Evolutionary conservation across 1,139 yeast species (phyloP).

Genomic region (Casaregolazyma suthepensis): DNA sequence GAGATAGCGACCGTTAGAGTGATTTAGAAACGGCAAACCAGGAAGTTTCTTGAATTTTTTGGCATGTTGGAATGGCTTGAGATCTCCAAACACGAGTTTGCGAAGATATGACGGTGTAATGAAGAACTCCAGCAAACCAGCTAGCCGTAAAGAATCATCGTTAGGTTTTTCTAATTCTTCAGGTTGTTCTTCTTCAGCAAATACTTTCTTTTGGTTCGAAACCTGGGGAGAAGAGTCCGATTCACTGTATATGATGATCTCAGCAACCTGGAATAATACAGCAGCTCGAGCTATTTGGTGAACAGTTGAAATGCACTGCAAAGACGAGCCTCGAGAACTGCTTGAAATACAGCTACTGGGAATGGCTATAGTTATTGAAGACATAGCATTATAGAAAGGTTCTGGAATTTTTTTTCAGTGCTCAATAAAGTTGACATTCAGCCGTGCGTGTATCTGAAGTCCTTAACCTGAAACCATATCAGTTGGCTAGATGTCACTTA

Average conservation of each 20-base stretch:
- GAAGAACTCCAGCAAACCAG: conserved; percentile 70
- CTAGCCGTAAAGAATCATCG: conserved; percentile 49
- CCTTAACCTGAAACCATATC: background rate
- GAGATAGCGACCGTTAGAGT: conserved; percentile 32
- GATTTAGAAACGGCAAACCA: conserved; percentile 66
- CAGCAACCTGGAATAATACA: conserved; percentile 61
- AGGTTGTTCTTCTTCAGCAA: conserved; percentile 23
- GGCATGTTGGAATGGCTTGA: conserved; percentile 56
- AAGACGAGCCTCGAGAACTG: conserved; percentile 47
- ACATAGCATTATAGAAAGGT: background rate
- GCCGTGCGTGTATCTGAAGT: background rate
- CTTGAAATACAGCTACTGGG: conserved; percentile 7
- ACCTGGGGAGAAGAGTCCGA: conserved; percentile 24
- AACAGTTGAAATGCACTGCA: conserved; percentile 65
- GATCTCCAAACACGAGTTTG: conserved; percentile 48
- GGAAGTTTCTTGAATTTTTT: conserved; percentile 64
- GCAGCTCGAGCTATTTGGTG: conserved; percentile 78
- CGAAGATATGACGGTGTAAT: conserved; percentile 82
- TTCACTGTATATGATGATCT: conserved; percentile 55
- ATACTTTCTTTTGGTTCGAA: conserved; percentile 22
- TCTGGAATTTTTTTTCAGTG: background rate
- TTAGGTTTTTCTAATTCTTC: conserved; percentile 19
- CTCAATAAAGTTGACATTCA: background rate
- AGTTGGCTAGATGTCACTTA: background rate
- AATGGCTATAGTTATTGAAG: conserved; percentile 6